phyloP scores from a whole-genome alignment of 2,329 filamentous ascomycete genomes.

The Corniculantispora saksenae region DNA sequence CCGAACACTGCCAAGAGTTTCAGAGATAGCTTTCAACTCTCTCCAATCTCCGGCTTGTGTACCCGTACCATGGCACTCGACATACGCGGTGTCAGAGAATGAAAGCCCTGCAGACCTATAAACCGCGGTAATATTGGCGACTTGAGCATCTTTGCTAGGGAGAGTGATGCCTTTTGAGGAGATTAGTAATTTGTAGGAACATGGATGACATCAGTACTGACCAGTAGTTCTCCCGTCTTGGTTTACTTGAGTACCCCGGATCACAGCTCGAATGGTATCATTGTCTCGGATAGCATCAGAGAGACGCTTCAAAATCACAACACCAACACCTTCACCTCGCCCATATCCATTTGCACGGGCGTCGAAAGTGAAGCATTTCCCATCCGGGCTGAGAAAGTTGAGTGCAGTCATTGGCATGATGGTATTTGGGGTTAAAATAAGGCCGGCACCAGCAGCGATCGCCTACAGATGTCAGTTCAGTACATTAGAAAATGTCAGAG shows the following conservation, averaged over 20 bases:
- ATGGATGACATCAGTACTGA: conserved; percentile 24
- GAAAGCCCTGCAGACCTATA: conserved; percentile 49
- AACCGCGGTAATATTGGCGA: conserved; percentile 48
- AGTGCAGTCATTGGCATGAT: conserved; percentile 58
- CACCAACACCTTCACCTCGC: conserved; percentile 62
- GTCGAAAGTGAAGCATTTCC: conserved; percentile 57
- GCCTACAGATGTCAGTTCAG: conserved; percentile 31
- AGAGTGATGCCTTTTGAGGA: conserved; percentile 52
- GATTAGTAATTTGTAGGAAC: neutral
- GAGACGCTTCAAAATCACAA: conserved; percentile 61
- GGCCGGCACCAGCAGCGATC: conserved; percentile 52
- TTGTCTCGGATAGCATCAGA: conserved; percentile 58
- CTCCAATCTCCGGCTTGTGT: conserved; percentile 57
- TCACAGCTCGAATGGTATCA: conserved; percentile 58
- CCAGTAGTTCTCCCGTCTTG: conserved; percentile 60
- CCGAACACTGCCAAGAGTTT: conserved; percentile 42
- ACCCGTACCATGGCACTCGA: conserved; percentile 62
- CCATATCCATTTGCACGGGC: conserved; percentile 63
- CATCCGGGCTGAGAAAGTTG: conserved; percentile 54
- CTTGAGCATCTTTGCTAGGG: conserved; percentile 54
- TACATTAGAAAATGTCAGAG: neutral
- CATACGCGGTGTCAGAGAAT: conserved; percentile 49
- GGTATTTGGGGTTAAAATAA: conserved; percentile 56
- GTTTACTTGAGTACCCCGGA: conserved; percentile 55
- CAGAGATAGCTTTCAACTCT: conserved; percentile 50